Percentiles rank a stretch among this genome's conserved stretches.
Conservation (phyloP, 257 asterid species). For the Rhazya stricta region DNA sequence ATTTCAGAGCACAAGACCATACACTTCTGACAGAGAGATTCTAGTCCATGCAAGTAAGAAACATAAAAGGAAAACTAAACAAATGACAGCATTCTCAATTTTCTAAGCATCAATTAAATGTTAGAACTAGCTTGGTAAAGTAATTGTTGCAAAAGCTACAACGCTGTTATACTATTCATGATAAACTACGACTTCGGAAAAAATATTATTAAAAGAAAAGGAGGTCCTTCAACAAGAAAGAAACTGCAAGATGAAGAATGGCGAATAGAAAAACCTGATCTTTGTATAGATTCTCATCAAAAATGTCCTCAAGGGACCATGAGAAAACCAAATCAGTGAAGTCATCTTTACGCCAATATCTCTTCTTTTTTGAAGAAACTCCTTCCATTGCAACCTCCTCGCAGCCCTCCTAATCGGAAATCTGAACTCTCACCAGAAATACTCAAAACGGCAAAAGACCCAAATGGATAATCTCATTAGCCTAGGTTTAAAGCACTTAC, state of each 20-base stretch:
- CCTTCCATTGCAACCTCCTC: background rate
- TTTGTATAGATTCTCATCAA: slow-evolving; percentile 33
- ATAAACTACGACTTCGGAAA: background rate
- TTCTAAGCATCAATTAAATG: too few species aligned
- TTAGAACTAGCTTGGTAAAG: too few species aligned
- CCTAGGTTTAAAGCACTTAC: background rate
- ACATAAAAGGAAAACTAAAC: too few species aligned
- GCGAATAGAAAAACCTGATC: slow-evolving; percentile 29
- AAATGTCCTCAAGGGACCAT: slow-evolving; percentile 42
- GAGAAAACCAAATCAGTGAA: slow-evolving; percentile 36
- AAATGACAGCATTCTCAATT: too few species aligned
- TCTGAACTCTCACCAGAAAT: background rate
- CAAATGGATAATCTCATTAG: background rate
- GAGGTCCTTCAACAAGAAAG: background rate
- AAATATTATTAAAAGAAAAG: too few species aligned
- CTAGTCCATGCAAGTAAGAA: background rate
- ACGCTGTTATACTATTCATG: background rate
- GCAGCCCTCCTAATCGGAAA: background rate
- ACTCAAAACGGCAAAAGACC: background rate
- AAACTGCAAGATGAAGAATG: background rate
- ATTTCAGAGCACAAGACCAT: too few species aligned
- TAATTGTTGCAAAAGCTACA: too few species aligned
- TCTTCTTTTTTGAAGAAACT: background rate
- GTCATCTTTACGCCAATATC: background rate
- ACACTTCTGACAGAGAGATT: background rate